These are phyloP conservation scores for Pleurotus eryngii DNA, from an alignment of 768 basidiomycete genomes.

Conservation along the genomic window DNA sequence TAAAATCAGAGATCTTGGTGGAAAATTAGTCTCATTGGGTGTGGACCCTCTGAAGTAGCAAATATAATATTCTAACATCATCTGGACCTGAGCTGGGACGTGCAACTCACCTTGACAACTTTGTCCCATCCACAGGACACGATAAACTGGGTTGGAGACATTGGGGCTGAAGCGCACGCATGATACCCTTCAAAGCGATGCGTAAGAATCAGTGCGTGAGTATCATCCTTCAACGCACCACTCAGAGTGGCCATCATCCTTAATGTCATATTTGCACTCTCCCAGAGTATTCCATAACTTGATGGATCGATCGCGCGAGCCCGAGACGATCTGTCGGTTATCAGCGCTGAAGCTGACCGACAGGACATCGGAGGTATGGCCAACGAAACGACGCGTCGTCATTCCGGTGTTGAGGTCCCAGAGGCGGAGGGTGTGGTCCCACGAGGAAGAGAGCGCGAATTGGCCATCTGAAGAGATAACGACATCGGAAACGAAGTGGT, in stretches of 20 bases:
- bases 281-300: conserved; percentile 99
- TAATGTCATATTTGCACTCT: conserved; percentile 99
- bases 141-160: conserved; percentile 92
- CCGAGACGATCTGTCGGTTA: conserved; percentile 99
- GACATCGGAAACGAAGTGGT: conserved; percentile 98
- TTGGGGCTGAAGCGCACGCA: conserved; percentile 99
- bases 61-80: conserved; percentile 56
- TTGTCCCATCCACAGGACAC: conserved; percentile 99
- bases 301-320: conserved; percentile 94
- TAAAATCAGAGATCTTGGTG: conserved; percentile 74
- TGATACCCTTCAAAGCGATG: conserved; percentile 76
- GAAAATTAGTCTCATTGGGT: conserved; percentile 65
- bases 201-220: conserved; percentile 11
- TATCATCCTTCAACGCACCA: conserved; percentile 48
- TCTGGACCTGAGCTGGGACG: conserved; percentile 16
- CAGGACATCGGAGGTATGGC: conserved; percentile 96
- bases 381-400: conserved; percentile 96
- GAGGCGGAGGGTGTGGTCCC: conserved; percentile 99
- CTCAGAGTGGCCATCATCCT: conserved; percentile 97
- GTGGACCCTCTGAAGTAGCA: conserved; percentile 83
- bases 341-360: conserved; percentile 99
- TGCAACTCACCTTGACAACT: conserved; percentile 87
- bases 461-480: conserved; percentile 99
- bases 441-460: conserved; percentile 97
- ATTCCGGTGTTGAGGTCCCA: conserved; percentile 98